A percentile compares a stretch with the other conserved stretches of the same genome.
Evolutionary conservation across 192 early-diverging fungal genomes (phyloP).

Genomic region (Lobosporangium transversale): DNA sequence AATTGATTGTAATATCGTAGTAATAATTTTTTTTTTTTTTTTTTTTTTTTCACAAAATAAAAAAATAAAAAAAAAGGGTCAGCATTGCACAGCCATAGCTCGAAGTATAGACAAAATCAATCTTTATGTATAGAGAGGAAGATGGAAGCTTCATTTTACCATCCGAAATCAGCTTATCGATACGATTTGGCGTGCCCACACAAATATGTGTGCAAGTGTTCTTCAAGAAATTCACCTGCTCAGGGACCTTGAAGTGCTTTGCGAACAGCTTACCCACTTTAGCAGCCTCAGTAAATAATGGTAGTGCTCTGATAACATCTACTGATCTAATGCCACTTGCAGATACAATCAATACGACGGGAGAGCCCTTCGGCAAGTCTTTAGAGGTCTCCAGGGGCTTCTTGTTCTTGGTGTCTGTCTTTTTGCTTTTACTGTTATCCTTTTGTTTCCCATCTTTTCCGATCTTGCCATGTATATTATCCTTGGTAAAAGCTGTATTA

Average conservation of each 20-base stretch:
- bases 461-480: not conserved
- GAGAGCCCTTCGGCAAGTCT: constrained; percentile 54
- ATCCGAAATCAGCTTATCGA: constrained; percentile 67
- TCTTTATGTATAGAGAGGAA: not conserved
- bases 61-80: too few species aligned
- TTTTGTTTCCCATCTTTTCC: constrained; percentile 16
- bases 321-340: constrained; percentile 71
- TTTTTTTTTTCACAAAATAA: too few species aligned
- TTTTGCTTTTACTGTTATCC: constrained; percentile 10
- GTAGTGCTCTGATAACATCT: constrained; percentile 64
- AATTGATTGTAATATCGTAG: too few species aligned
- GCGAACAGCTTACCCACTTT: constrained; percentile 81
- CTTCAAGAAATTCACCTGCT: constrained; percentile 69
- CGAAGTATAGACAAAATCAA: too few species aligned
- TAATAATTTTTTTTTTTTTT: too few species aligned
- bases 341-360: constrained; percentile 66
- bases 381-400: constrained; percentile 44
- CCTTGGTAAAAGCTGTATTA: not conserved
- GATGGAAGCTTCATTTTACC: constrained; percentile 34
- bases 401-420: constrained; percentile 56
- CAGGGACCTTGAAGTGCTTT: constrained; percentile 78
- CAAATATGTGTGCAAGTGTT: constrained; percentile 64
- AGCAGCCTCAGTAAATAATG: constrained; percentile 61
- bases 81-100: too few species aligned
- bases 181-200: constrained; percentile 76